These are phyloP conservation scores for Wickerhamomyces ciferrii DNA, from an alignment of 805 yeast species.

Conservation along the genomic window DNA sequence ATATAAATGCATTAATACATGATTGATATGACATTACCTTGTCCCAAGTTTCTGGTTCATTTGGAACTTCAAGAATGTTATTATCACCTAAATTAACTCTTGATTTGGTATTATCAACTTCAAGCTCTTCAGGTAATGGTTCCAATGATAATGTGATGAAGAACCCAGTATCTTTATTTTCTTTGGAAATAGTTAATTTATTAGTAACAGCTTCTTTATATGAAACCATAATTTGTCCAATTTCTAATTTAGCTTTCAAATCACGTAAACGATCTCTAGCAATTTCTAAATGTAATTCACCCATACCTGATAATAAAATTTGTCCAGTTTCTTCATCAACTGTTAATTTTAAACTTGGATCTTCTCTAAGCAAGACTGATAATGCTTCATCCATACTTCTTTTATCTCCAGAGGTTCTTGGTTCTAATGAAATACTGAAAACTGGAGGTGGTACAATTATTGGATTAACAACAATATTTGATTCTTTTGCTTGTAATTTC, in stretches of 20 bases:
- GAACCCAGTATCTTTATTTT: conserved; percentile 19
- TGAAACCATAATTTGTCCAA: conserved; percentile 84
- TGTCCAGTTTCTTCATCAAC: conserved; percentile 87
- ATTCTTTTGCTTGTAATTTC: conserved; percentile 40
- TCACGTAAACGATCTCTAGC: conserved; percentile 77
- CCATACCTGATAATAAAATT: conserved; percentile 91
- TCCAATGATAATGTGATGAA: conserved; percentile 25
- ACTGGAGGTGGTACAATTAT: conserved; percentile 90
- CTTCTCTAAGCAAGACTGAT: conserved; percentile 67
- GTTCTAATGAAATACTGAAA: conserved; percentile 80
- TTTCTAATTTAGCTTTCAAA: conserved; percentile 72
- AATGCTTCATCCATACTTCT: conserved; percentile 70
- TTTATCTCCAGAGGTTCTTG: conserved; percentile 76
- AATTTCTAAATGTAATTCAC: conserved; percentile 91
- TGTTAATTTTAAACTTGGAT: conserved; percentile 74
- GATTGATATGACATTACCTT: conserved; percentile 44
- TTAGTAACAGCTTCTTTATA: conserved; percentile 65
- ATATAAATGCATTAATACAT: conserved; percentile 45
- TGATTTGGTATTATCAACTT: neutral
- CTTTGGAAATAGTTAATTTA: conserved; percentile 8
- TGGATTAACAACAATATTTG: conserved; percentile 55
- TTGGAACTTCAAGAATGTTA: conserved; percentile 27
- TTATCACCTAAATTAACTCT: conserved; percentile 26
- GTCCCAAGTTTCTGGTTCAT: conserved; percentile 20
- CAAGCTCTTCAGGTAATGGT: conserved; percentile 23